Evolutionary conservation across 106 monocot species (phyloP).

Genomic region (Iris macrosiphon): DNA sequence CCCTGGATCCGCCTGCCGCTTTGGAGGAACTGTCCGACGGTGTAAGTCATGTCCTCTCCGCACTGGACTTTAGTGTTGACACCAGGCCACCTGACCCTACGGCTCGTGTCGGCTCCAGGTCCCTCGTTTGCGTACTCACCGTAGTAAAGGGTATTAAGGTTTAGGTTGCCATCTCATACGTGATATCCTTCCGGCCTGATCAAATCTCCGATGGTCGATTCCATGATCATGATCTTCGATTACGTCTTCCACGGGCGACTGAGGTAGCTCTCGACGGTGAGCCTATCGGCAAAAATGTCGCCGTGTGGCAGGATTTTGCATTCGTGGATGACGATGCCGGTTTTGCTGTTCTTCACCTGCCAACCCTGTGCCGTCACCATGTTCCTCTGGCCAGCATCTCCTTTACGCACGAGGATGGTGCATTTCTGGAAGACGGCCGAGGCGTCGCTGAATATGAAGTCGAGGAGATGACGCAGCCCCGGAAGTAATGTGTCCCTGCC

Average conservation of each 20-base stretch:
- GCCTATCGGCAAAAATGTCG: slow-evolving; percentile 11
- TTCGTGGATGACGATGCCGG: slow-evolving; percentile 36
- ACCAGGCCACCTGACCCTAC: slow-evolving; percentile 28
- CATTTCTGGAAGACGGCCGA: slow-evolving; percentile 25
- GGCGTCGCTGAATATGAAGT: slow-evolving; percentile 48
- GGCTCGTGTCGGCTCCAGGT: neutral
- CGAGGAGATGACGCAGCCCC: slow-evolving; percentile 43
- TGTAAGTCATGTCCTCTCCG: neutral
- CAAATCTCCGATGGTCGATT: slow-evolving; percentile 20
- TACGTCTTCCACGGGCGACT: slow-evolving; percentile 44
- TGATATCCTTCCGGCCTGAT: slow-evolving; percentile 30
- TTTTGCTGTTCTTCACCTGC: slow-evolving; percentile 16
- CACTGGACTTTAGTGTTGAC: too few species aligned
- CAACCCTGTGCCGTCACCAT: slow-evolving; percentile 49
- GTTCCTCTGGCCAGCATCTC: slow-evolving; percentile 33
- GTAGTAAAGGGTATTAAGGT: slow-evolving; percentile 19
- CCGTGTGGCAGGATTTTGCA: slow-evolving; percentile 23
- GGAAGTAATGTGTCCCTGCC: slow-evolving; percentile 32
- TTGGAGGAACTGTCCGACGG: neutral
- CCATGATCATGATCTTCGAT: slow-evolving; percentile 33
- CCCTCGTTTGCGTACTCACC: slow-evolving; percentile 41
- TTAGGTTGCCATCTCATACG: slow-evolving; percentile 9
- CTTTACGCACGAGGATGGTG: slow-evolving; percentile 33
- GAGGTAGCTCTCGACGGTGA: slow-evolving; percentile 17
- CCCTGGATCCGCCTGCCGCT: neutral